Evolutionary conservation across 306 rosid species (phyloP), one percentile per base, ranked within the genome.

Genomic region (Argentina anserina): DNA sequence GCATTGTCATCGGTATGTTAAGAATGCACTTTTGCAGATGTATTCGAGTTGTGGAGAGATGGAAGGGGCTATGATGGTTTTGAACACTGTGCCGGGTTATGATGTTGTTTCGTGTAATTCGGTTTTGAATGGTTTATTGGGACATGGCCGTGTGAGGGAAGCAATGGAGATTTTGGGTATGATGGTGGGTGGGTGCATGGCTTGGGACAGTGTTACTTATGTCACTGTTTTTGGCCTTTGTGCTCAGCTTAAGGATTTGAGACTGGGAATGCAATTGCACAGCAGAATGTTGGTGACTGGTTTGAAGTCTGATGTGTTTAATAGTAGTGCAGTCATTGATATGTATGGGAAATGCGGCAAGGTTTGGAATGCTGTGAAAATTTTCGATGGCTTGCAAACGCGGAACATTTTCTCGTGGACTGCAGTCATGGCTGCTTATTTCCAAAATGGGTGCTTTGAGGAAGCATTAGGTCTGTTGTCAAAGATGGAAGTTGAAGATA

Each of bases 331-430:
- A 66, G 63, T 89, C 63, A 76, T 89, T 69, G 92, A 85, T 59
- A 89, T 89, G 96, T 89, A 84, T 60, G 92, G 96, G 61, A 89
- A 85, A 81, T 84, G 90, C 64, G 88, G 89, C 29, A 60, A 70
- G 63, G 81, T 84, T 69, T 34, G 29, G 43, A 69, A 67, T 73
- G 90, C 96, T 28, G 67, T 50, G 67, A 82, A 75, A n/a, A 31
- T 82, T 76, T 89, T 85, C 64, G 62, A 79, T 58, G 49, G 79
- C 68, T 77, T 85, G 76, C 77, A 14, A 67, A 62, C 60, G 17
- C 80, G 71, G 37, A 89, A 84, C 26, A 81, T 89, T 46, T 90
- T 87, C 71, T 84, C 80, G 3, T 87, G 96, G 96, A 87, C 92
- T 6, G 81, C 90, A 46, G 66, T 90, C 76, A 80, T 86, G 89